Conservation (phyloP, 2,329 filamentous ascomycete species). For the Pestalotiopsis sp. region DNA sequence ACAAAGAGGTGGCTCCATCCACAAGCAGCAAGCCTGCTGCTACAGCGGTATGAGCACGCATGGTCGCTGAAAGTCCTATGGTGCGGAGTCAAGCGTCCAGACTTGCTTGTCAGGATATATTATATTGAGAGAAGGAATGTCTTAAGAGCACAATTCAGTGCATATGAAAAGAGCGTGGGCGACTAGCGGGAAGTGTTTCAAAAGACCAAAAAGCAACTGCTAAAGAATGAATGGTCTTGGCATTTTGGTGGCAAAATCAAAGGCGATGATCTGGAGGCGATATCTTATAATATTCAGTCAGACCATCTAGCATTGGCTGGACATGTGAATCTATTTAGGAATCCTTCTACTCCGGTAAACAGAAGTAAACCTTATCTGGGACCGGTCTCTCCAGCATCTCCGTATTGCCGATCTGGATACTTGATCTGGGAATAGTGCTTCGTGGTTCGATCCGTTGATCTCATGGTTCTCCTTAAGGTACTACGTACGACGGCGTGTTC, state of each 20-base stretch:
- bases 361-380: neutral
- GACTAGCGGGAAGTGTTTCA: neutral
- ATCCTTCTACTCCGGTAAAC: neutral
- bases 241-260: neutral
- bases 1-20: neutral
- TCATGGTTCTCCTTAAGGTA: neutral
- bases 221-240: neutral
- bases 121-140: neutral
- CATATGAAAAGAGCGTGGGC: neutral
- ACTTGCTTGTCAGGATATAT: neutral
- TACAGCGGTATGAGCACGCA: neutral
- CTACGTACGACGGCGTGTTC: neutral
- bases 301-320: neutral
- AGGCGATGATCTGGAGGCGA: neutral
- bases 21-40: neutral
- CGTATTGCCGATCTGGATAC: neutral
- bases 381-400: neutral
- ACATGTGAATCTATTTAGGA: neutral
- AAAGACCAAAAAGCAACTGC: neutral
- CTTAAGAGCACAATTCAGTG: neutral
- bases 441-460: neutral
- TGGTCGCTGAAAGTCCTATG: neutral
- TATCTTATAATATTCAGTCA: neutral
- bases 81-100: neutral
- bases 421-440: neutral